A percentile compares a stretch with the other conserved stretches of the same genome.
phyloP scores from a whole-genome alignment of 176 grass and related monocot species.

The Bothriochloa decipiens region DNA sequence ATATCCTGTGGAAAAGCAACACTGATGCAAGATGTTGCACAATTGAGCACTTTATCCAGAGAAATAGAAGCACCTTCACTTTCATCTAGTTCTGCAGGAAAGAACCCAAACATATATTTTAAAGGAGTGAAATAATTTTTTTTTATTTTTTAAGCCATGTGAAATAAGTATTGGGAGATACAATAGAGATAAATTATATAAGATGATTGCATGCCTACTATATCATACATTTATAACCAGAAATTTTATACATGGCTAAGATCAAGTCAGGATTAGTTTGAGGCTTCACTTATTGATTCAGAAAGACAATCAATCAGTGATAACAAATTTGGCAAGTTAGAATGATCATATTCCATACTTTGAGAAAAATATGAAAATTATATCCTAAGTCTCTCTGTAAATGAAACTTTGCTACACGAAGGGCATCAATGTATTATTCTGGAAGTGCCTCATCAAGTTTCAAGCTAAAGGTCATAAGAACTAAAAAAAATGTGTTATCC shows the following conservation, averaged over 20 bases:
- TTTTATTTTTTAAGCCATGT: no score
- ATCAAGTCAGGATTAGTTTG: not conserved
- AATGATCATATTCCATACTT: not conserved
- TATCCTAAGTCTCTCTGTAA: not conserved
- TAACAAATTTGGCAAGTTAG: slow-evolving; percentile 1
- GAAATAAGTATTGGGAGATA: slow-evolving; percentile 9
- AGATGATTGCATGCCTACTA: not conserved
- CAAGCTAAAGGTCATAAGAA: not conserved
- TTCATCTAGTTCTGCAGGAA: slow-evolving; percentile 69
- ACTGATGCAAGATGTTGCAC: slow-evolving; percentile 73
- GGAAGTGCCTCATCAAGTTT: not conserved
- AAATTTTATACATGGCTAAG: not conserved
- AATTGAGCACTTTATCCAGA: slow-evolving; percentile 86
- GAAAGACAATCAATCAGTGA: not conserved
- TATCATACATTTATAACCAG: not conserved
- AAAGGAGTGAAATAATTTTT: no score
- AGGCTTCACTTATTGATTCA: not conserved
- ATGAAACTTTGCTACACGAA: not conserved
- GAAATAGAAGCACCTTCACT: slow-evolving; percentile 67
- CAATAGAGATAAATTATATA: slow-evolving; percentile 2
- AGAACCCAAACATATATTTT: slow-evolving; percentile 41
- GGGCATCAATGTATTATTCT: slow-evolving; percentile 14
- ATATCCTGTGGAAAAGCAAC: slow-evolving; percentile 69
- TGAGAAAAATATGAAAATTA: not conserved
- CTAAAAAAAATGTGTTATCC: not conserved